Conservation (phyloP, 2,329 filamentous ascomycete species). For the Colletotrichum tropicicola region DNA sequence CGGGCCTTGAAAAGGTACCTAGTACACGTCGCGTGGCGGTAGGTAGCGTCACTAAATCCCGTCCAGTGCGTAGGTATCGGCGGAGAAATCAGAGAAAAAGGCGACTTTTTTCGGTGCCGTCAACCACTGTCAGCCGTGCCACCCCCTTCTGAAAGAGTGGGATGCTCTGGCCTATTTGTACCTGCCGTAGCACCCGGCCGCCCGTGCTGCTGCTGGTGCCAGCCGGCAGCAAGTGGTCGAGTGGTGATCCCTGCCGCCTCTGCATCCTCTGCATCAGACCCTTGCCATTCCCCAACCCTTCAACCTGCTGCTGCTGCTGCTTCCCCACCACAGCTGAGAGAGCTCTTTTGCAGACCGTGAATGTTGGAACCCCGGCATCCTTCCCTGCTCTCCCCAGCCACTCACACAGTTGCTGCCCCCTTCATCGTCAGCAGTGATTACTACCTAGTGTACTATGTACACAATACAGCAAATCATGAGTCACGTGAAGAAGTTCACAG, state of each 20-base stretch:
- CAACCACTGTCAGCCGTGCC: conserved; percentile 16
- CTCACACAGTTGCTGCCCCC: not conserved
- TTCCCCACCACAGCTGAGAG: not conserved
- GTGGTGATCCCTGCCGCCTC: conserved; percentile 2
- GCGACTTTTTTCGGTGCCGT: not conserved
- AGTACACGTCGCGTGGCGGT: too few relatives aligned
- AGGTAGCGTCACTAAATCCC: too few relatives aligned
- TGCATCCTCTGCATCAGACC: not conserved
- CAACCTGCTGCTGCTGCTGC: not conserved
- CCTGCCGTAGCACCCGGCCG: conserved; percentile 13
- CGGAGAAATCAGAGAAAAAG: not conserved
- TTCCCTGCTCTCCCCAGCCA: not conserved
- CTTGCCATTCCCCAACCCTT: not conserved
- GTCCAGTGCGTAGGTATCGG: not conserved
- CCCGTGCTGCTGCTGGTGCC: not conserved
- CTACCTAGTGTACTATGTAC: too few relatives aligned
- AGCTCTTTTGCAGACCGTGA: too few relatives aligned
- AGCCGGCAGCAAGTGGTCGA: conserved; percentile 5
- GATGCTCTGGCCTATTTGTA: conserved; percentile 28
- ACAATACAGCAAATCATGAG: too few relatives aligned
- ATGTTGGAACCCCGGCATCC: not conserved
- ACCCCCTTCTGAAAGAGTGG: conserved; percentile 27
- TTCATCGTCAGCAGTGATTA: not conserved
- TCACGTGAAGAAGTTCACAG: not conserved
- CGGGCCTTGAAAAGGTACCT: not conserved